Base-by-base conservation (phyloP, 2,329 filamentous ascomycete genomes). In the Aspergillus persii region DNA sequence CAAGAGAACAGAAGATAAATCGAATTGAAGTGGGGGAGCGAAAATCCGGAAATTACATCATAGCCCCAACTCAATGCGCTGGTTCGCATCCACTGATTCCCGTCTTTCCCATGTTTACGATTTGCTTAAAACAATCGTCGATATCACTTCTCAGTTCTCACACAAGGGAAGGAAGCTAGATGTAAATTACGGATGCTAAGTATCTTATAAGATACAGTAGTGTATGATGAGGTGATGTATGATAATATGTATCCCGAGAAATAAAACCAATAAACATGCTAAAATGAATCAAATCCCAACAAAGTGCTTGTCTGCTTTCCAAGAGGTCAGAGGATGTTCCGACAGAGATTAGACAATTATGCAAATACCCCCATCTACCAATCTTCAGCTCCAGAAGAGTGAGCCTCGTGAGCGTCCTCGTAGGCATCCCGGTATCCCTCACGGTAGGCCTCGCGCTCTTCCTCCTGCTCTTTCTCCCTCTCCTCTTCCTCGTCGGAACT, bases 401-500 rank as follows among this genome's bases (percentile, higher is more conserved):
- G 23, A 11, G 44, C 8, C 8, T 18, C 26, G 44, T 47, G 18
- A 47, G 36, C 36, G n/a, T 41, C 36, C 36, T 41, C 36, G 12
- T 41, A n/a, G 15, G 12, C 36, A 7, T 41, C 36, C 36, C n/a
- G 36, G 15, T 41, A 41, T 41, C 36, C 36, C n/a, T 41, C 12
- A n/a, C 36, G 36, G 36, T 41, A 41, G 12, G 36, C 36, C 12
- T 41, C 36, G 36, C 36, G 36, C 36, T 41, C 36, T n/a, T 12
- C 36, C 12, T 47, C 18, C 44, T 9, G 3, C 11, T 39, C 12
- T 3, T 63, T 60, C 26, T 62, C 61, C 23, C 54, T 48, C 1
- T 65, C 58, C 9, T 55, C 54, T 4, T 68, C 55, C 31, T 59
- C 54, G 18, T 63, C 63, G 60, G 47, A 23, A 41, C 18, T 50